These are phyloP conservation scores for Favolaschia claudopus DNA, from an alignment of 768 basidiomycete species.

Conservation along the genomic window DNA sequence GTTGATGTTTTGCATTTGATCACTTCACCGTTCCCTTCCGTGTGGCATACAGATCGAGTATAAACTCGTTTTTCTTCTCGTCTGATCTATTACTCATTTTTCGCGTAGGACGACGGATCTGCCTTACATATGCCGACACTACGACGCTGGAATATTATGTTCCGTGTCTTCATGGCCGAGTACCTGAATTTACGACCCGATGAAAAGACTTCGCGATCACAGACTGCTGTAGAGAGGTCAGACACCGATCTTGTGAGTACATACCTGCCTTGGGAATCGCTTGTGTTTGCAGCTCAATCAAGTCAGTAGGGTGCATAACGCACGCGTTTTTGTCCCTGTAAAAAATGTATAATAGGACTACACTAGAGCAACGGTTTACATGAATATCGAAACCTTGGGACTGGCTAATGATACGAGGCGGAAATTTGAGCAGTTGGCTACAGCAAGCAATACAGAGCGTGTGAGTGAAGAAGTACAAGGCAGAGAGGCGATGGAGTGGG, in stretches of 20 bases:
- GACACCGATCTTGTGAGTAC: constrained; percentile 58
- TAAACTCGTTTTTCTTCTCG: constrained; percentile 28
- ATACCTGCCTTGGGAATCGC: not conserved
- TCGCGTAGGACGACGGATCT: constrained; percentile 84
- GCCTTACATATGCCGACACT: constrained; percentile 87
- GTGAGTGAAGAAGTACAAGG: no score
- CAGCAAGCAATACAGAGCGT: constrained; percentile 2
- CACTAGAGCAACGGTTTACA: constrained; percentile 18
- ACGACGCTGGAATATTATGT: constrained; percentile 87
- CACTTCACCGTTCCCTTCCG: constrained; percentile 83
- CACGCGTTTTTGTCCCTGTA: not conserved
- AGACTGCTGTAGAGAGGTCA: constrained; percentile 41
- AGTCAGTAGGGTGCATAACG: constrained; percentile 16
- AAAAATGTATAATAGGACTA: constrained; percentile 15
- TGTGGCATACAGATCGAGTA: constrained; percentile 88
- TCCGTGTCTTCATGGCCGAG: constrained; percentile 89
- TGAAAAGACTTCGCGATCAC: constrained; percentile 37
- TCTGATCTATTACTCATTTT: not conserved
- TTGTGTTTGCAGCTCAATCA: not conserved
- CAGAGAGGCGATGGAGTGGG: not conserved
- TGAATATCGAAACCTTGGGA: constrained; percentile 3
- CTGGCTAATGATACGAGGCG: not conserved
- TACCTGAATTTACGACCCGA: constrained; percentile 78
- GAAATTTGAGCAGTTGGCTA: constrained; percentile 4
- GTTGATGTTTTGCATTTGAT: constrained; percentile 93